phyloP scores from a whole-genome alignment of 306 rosid species.

The Dryas alaskensis region DNA sequence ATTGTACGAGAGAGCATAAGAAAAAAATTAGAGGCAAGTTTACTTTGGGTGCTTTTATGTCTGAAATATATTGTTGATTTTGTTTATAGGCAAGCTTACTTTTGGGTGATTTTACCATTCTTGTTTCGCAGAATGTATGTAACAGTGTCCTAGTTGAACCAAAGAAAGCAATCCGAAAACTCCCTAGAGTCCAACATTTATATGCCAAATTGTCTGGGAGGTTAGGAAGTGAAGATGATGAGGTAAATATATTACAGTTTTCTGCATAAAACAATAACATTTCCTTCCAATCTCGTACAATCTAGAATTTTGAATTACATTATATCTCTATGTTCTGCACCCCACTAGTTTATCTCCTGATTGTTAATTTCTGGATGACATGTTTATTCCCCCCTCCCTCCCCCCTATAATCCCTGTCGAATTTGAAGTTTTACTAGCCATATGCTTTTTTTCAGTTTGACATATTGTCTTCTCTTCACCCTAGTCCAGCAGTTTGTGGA shows the following conservation, averaged over 20 bases:
- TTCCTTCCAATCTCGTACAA: conserved; percentile 4
- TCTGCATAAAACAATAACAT: background rate
- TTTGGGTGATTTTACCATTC: background rate
- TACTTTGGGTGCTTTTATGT: conserved; percentile 7
- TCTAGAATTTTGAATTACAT: conserved; percentile 11
- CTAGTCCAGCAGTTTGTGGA: conserved; percentile 97
- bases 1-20: conserved; percentile 81
- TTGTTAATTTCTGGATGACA: conserved; percentile 12
- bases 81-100: background rate
- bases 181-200: conserved; percentile 85
- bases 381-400: background rate
- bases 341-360: conserved; percentile 8
- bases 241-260: conserved; percentile 50
- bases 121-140: conserved; percentile 62
- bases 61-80: background rate
- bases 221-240: conserved; percentile 75
- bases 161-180: conserved; percentile 67
- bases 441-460: conserved; percentile 52
- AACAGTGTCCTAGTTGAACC: conserved; percentile 59
- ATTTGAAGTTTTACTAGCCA: conserved; percentile 1
- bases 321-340: background rate
- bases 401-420: background rate
- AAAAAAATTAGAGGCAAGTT: conserved; percentile 78
- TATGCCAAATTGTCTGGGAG: conserved; percentile 68
- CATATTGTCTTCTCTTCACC: conserved; percentile 84